A percentile compares a stretch with the other conserved stretches of the same genome.
Evolutionary conservation across 768 basidiomycete species (phyloP).

Genomic region (Panaeolus papilionaceus): DNA sequence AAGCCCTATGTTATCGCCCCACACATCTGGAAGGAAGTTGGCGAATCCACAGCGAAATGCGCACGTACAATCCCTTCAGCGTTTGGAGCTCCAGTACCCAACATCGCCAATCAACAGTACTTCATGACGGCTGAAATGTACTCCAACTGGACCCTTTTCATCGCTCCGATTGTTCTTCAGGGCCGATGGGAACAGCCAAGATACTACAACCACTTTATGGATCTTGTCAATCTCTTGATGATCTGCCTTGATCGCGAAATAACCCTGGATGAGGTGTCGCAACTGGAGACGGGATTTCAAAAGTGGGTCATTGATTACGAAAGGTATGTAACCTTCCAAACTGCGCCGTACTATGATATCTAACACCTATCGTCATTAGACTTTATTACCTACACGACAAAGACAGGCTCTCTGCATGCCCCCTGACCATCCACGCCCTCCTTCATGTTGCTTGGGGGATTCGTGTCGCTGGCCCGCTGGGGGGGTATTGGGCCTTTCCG

Average conservation of each 20-base stretch:
- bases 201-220: conserved; percentile 50
- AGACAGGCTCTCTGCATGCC: conserved; percentile 32
- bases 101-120: conserved; percentile 34
- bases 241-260: conserved; percentile 43
- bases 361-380: conserved; percentile 23
- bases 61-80: conserved; percentile 44
- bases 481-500: conserved; percentile 45
- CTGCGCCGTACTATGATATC: neutral
- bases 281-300: too few species aligned
- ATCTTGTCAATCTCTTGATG: conserved; percentile 43
- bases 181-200: conserved; percentile 33
- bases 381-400: conserved; percentile 36
- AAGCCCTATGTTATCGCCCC: conserved; percentile 26
- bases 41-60: conserved; percentile 36
- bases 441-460: conserved; percentile 41
- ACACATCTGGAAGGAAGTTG: too few species aligned
- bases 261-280: too few species aligned
- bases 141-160: conserved; percentile 36
- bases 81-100: conserved; percentile 40
- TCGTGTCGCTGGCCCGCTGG: conserved; percentile 38
- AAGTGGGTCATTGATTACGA: conserved; percentile 36
- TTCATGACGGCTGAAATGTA: conserved; percentile 43
- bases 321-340: conserved; percentile 31
- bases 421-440: conserved; percentile 38
- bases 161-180: conserved; percentile 40